Conservation (phyloP, 2,329 filamentous ascomycete genomes). For the Thielaviopsis populi region DNA sequence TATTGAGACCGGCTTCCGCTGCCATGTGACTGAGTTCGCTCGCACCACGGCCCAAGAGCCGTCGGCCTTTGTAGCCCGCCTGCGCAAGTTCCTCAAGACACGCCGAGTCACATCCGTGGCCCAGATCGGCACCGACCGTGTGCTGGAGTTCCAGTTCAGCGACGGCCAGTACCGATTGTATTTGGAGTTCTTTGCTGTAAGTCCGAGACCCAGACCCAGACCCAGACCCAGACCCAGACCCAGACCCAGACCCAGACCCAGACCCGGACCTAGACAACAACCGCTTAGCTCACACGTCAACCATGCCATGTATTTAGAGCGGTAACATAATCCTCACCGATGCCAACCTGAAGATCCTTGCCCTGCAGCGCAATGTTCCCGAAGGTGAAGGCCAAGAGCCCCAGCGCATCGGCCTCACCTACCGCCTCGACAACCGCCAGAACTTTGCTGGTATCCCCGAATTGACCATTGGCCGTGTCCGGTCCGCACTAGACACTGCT, state of each 20-base stretch:
- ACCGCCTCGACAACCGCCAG: slow-evolving; percentile 67
- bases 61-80: slow-evolving; percentile 66
- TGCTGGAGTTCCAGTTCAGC: slow-evolving; percentile 84
- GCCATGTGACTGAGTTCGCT: slow-evolving; percentile 81
- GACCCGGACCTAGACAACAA: too few species aligned
- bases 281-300: too few species aligned
- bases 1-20: slow-evolving; percentile 89
- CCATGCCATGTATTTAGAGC: slow-evolving; percentile 28
- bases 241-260: too few species aligned
- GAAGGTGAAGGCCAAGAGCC: slow-evolving; percentile 76
- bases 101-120: slow-evolving; percentile 63
- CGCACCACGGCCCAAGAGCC: slow-evolving; percentile 74
- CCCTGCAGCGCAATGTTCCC: slow-evolving; percentile 63
- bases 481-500: slow-evolving; percentile 50
- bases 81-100: slow-evolving; percentile 81
- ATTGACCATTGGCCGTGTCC: slow-evolving; percentile 59
- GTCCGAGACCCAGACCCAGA: slow-evolving; percentile 4
- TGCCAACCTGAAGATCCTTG: slow-evolving; percentile 63
- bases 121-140: slow-evolving; percentile 84
- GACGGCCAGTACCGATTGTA: slow-evolving; percentile 80
- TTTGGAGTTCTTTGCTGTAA: slow-evolving; percentile 78
- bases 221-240: not conserved
- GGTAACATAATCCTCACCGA: slow-evolving; percentile 93
- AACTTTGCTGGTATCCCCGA: slow-evolving; percentile 64
- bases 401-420: slow-evolving; percentile 60